Evolutionary conservation across 305 asterid genomes (phyloP), one percentile per base, ranked within the genome.

Genomic region (Petunia hybrid): DNA sequence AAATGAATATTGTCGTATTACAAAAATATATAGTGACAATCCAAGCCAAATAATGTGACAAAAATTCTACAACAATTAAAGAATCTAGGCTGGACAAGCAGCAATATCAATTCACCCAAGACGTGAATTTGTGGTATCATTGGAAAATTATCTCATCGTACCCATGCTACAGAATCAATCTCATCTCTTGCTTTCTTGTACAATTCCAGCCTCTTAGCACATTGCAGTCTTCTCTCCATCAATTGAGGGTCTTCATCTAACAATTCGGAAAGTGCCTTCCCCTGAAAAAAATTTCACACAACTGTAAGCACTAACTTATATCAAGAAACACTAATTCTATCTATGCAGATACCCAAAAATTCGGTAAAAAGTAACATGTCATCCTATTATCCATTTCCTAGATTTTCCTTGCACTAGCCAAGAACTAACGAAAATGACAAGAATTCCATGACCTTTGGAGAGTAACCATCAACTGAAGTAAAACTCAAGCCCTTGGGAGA

Each of bases 151-250:
- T 64, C 53, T 91, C 87, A 92, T 74, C 94, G 89, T 62, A 87
- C 90, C 98, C 98, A 95, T n/a, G 99, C 85, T 14, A 92, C 98
- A 42, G 99, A 91, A 59, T 92, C 99, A 36, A 95, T 86, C 86
- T 94, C 98, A 53, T 95, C 99, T 84, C 98, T 91, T 6, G 99
- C 97, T 86, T 90, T 91, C 94, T 92, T 92, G 97, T 91, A 95
- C 42, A 95, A 87, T 83, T 94, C 95, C 22, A 95, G 98, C 90
- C 98, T 90, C 82, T 94, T 92, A 3, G 93, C 97, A 68, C 85
- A 86, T 74, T 94, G 89, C 38, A 48, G 82, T 82, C 98, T 92
- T 89, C 86, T 94, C 92, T 92, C 98, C 99, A 95, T 95, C 92
- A 95, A 83, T 3, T 96, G 81, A 1, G 99, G 99, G 84, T 95